Evolutionary conservation across 371 early-diverging fungal species (phyloP), one percentile per base, ranked within the genome.

Genomic region (Syncephalis fuscata): DNA sequence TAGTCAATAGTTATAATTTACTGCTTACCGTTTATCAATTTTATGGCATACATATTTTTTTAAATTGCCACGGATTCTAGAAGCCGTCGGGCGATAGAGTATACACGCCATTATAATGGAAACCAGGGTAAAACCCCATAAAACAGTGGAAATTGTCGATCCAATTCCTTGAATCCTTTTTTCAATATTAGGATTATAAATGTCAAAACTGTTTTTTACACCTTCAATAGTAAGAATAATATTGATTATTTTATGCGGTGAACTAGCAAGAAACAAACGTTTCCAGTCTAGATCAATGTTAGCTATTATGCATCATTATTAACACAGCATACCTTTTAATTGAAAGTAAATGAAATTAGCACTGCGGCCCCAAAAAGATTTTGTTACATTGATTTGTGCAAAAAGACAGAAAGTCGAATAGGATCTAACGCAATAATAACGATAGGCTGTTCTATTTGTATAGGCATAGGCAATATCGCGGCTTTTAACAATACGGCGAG

Each of bases 11-110:
- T 11, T 32, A 11, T 4, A 11, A 4, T 32, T n/a, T 41, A 21
- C 41, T 41, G 15, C 41, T 54, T 63, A 70, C 76, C 87, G 61
- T 58, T 88, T 90, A 63, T 88, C 90, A 42, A 90, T 80, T 60
- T 83, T 84, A 65, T 86, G 85, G 52, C 85, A 85, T 51, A 84
- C 83, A 56, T 79, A 90, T 56, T 90, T 88, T 56, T 90, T 90
- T 48, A 90, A 65, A 56, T 88, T 90, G 25, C 91, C 91, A 23
- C 75, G 78, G 45, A 90, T 85, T 32, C 71, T 68, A 52, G 70
- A 75, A 47, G 84, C 60, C 44, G 88, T 63, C 2, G 87, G 87
- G 24, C 87, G 65, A 57, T 90, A 90, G 15, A 86, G 41, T 26
- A 84, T 37, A 24, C 66, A 63, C 2, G 88, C 85, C 14, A 66